Evolutionary conservation across 257 asterid genomes (phyloP), one percentile per base, ranked within the genome.

Genomic region (Fraxinus pennsylvanica): DNA sequence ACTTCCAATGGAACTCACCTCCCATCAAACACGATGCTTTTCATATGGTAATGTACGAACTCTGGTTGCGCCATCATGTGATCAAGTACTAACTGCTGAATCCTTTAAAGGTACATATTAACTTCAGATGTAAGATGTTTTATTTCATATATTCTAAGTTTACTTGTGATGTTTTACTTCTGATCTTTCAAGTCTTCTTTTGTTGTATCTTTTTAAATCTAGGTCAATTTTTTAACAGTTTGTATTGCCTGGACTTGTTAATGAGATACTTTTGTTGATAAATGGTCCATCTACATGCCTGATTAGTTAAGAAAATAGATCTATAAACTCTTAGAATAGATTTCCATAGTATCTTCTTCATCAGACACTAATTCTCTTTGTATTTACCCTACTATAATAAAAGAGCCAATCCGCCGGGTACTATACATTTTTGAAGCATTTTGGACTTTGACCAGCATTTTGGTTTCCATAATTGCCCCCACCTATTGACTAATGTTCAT

Each of bases 1-100:
- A 95, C 82, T 91, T 91, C 87, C 97, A 88, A 61, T 96, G 99
- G 98, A 96, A 96, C 87, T 72, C 97, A 9, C 99, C 97, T 71
- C 92, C 99, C 9, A 30, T 83, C 67, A 84, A 80, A 45, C 86
- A 85, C 9, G 99, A 96, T 41, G 90, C 98, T 12, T 96, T 96
- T 86, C 98, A 96, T 77, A 92, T 93, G 99, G 89, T 96, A 52
- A 93, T 96, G 97, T 96, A 96, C 59, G 99, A 96, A 30, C 97
- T 96, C 52, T 96, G 99, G 99, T 75, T 93, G 78, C 97, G 99
- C 5, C 98, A 88, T 84, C 92, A 89, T 71, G 93, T 93, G 78
- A 78, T 96, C 89, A 96, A 92, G 89, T 96, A 96, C 85, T 96
- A 81, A 83, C 81, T 68, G 59, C 59, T 47, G 52, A 47, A 47